Percentiles rank a stretch among this genome's conserved stretches.
phyloP scores from a whole-genome alignment of 2,329 filamentous ascomycete genomes.

The Talaromyces funiculosus region DNA sequence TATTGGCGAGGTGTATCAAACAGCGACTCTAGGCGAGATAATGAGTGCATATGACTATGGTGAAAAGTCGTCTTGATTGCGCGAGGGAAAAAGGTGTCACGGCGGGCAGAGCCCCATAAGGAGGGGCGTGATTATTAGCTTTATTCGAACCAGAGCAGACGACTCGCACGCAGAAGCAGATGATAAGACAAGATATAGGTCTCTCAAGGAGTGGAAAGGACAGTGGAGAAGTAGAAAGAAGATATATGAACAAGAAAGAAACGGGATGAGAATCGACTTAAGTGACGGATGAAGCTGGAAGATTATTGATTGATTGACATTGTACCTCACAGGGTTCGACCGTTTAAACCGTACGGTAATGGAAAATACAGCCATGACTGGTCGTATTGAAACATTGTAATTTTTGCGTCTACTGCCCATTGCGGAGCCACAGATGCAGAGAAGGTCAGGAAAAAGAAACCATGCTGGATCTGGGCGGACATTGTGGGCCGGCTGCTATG shows the following conservation, averaged over 20 bases:
- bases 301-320: not conserved
- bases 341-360: constrained; percentile 2
- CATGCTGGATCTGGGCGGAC: not conserved
- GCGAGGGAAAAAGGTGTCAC: constrained; percentile 14
- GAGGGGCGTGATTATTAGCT: constrained; percentile 6
- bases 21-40: constrained; percentile 2
- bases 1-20: constrained; percentile 3
- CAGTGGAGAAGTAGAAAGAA: not conserved
- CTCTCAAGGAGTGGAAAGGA: not conserved
- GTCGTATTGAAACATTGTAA: constrained; percentile 8
- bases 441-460: not conserved
- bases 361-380: constrained; percentile 6
- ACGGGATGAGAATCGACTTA: not conserved
- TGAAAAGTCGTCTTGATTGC: constrained; percentile 24
- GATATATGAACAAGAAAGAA: not conserved
- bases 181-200: not conserved
- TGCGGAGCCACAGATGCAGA: constrained; percentile 2
- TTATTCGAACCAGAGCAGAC: not conserved
- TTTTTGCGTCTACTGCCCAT: not conserved
- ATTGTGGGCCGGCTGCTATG: constrained; percentile 6
- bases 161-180: not conserved
- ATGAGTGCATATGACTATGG: constrained; percentile 28
- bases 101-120: constrained; percentile 11
- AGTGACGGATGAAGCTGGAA: not conserved
- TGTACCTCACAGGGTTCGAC: not conserved